Base-by-base conservation (phyloP, 2,329 filamentous ascomycete genomes). In the Talaromyces funiculosus region DNA sequence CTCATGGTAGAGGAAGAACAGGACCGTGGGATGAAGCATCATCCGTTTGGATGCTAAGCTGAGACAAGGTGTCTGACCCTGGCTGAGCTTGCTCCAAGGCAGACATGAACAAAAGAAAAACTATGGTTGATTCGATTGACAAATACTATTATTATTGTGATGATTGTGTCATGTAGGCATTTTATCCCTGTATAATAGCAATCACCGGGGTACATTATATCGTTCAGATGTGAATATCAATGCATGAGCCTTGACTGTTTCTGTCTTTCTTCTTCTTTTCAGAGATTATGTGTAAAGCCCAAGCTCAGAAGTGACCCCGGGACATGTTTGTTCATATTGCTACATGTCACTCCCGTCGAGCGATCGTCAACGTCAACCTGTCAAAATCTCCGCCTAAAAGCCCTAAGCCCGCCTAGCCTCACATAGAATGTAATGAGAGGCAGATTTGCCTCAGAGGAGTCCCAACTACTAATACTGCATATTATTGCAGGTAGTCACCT, bases 1-100 rank as follows among this genome's bases (percentile, higher is more conserved):
- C 51, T 54, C 16, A 38, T 54, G 51, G 51, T 54, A 29, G 51
- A 54, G 31, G 51, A 54, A 20, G 51, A 54, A 14, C 51, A 37
- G 31, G 33, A 24, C n/a, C 20, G n/a, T 8, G 33, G 33, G 31
- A 40, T 24, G 51, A 54, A n/a, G 33, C 51, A 40, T 54, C 51
- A 40, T 29, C 12, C 33, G 3, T 54, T 54, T 29, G 47, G 47
- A 9, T 40, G 20, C 29, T 54, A 18, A 54, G 33, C 35, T 24
- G 18, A 24, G 29, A 20, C 8, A 12, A 22, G 7, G 9, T 26
- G 3, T 14, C 16, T 3, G 9, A 4, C 6, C 35, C 20, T 26
- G 14, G 3, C 9, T 6, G 14, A 7, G 22, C 4, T 5, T 9
- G 9, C 22, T 22, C 8, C 26, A 7, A 54, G 5, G 20, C 35